Conservation (phyloP, 371 early-diverging fungal species). For the Mucor velutinosus region DNA sequence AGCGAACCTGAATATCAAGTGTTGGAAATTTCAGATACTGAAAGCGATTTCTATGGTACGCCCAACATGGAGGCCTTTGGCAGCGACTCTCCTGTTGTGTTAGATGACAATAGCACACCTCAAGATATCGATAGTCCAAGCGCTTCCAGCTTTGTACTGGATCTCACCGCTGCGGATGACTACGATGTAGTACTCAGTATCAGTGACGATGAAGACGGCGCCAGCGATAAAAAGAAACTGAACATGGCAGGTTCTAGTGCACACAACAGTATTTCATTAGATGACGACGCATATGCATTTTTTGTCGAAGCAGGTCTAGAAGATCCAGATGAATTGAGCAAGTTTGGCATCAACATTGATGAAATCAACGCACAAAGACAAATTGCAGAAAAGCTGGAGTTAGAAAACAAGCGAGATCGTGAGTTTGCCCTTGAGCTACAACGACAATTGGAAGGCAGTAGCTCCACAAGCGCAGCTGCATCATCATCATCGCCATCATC, state of each 20-base stretch:
- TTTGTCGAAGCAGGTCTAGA: constrained; percentile 24
- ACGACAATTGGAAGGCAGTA: neutral
- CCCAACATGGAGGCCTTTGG: neutral
- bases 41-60: neutral
- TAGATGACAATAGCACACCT: neutral
- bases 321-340: constrained; percentile 12
- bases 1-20: neutral
- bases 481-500: neutral
- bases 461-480: neutral
- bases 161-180: constrained; percentile 20
- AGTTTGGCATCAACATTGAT: constrained; percentile 25
- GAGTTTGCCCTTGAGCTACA: constrained; percentile 10
- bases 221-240: neutral
- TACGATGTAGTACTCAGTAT: neutral
- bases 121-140: neutral
- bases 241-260: neutral
- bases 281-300: constrained; percentile 22
- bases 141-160: constrained; percentile 7
- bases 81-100: neutral
- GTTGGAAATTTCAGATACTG: neutral
- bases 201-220: neutral
- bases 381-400: constrained; percentile 8
- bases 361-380: constrained; percentile 14
- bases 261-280: constrained; percentile 6
- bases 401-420: constrained; percentile 5